phyloP scores from a whole-genome alignment of 768 basidiomycete genomes.

The Hygrocybe coccinea region DNA sequence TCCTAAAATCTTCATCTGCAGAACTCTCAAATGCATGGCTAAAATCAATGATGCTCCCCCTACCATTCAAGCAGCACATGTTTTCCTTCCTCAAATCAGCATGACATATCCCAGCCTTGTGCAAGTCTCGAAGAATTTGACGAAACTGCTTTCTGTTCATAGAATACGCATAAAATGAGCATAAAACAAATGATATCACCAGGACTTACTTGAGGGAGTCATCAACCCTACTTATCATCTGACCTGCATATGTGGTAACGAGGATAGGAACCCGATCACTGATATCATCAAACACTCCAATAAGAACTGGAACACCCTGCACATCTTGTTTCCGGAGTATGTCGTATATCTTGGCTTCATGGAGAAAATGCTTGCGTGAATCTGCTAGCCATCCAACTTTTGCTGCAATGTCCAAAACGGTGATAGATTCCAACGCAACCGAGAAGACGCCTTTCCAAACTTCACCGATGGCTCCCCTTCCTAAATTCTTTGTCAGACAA shows the following conservation, averaged over 20 bases:
- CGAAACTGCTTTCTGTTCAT: too few relatives aligned
- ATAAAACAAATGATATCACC: too few relatives aligned
- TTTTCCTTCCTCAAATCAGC: too few relatives aligned
- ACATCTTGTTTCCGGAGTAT: constrained; percentile 2
- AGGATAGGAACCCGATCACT: neutral
- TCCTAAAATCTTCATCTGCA: too few relatives aligned
- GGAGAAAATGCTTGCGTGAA: neutral
- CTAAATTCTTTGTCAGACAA: neutral
- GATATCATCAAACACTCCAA: too few relatives aligned
- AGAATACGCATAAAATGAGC: too few relatives aligned
- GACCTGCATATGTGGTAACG: constrained; percentile 5
- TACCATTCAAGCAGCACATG: too few relatives aligned
- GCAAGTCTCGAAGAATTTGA: too few relatives aligned
- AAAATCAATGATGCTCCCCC: too few relatives aligned
- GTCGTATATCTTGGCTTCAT: constrained; percentile 3
- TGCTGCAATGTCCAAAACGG: constrained; percentile 6
- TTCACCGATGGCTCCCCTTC: constrained; percentile 1
- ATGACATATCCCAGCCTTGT: too few relatives aligned
- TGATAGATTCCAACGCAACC: neutral
- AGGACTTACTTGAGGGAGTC: neutral
- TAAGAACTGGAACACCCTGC: too few relatives aligned
- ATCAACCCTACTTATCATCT: neutral
- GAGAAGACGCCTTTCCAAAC: constrained; percentile 5
- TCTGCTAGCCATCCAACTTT: neutral
- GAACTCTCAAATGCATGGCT: too few relatives aligned